These are phyloP conservation scores for Ormosia emarginata DNA, from an alignment of 306 rosid genomes.

Conservation along the genomic window DNA sequence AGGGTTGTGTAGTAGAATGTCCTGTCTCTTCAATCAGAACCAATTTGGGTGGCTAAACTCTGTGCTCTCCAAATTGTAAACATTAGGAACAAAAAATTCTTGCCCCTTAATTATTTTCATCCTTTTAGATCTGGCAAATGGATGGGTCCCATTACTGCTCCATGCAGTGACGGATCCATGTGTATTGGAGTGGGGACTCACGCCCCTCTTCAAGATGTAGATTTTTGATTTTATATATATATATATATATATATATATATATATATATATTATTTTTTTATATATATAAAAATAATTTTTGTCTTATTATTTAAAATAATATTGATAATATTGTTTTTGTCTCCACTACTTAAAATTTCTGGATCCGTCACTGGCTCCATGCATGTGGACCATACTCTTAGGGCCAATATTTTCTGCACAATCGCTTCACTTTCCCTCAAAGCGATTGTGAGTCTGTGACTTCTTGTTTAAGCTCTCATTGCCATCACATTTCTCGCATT, in stretches of 20 bases:
- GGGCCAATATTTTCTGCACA: constrained; percentile 25
- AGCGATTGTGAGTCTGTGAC: constrained; percentile 39
- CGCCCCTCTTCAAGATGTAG: too few relatives aligned
- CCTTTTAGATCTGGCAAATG: constrained; percentile 34
- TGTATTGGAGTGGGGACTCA: too few relatives aligned
- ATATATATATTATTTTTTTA: too few relatives aligned
- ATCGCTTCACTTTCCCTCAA: constrained; percentile 21
- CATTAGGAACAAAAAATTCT: constrained; percentile 32
- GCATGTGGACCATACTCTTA: constrained; percentile 63
- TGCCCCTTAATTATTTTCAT: constrained; percentile 16
- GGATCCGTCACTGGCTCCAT: too few relatives aligned
- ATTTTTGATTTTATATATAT: too few relatives aligned
- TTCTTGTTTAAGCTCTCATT: constrained; percentile 33
- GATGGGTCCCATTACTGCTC: constrained; percentile 59
- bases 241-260: too few relatives aligned
- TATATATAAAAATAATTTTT: too few relatives aligned
- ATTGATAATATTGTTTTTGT: too few relatives aligned
- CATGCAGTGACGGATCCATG: too few relatives aligned
- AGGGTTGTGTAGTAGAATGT: constrained; percentile 1
- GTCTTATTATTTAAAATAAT: too few relatives aligned
- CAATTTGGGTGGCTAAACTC: background rate
- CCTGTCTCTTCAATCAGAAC: constrained; percentile 35
- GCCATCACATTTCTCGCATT: constrained; percentile 23
- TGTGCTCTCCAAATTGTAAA: constrained; percentile 1
- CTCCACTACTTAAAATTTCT: too few relatives aligned